Percentiles rank a stretch among this genome's conserved stretches.
Conservation (phyloP, 2,329 filamentous ascomycete species). For the Phaeosphaeriaceae sp. region DNA sequence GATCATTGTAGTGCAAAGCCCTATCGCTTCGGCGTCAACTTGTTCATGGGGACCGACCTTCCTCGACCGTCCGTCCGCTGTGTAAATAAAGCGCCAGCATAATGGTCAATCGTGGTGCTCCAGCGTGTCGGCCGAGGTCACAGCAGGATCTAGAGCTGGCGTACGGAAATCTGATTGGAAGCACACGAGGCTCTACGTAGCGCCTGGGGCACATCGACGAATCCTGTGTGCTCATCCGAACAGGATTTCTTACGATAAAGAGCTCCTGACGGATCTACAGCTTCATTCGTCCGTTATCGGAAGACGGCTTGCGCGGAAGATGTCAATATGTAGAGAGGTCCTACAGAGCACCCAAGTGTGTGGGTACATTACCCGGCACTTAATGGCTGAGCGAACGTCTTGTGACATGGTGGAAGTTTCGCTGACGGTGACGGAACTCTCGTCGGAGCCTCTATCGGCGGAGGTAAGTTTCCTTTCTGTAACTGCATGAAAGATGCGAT, state of each 20-base stretch:
- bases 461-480: background rate
- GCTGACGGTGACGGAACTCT: background rate
- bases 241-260: background rate
- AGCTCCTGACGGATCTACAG: background rate
- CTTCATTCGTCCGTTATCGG: too few relatives aligned
- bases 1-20: background rate
- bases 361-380: too few relatives aligned
- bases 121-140: background rate
- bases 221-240: background rate
- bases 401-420: background rate
- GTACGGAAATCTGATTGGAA: background rate
- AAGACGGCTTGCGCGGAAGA: background rate
- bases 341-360: background rate
- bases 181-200: background rate
- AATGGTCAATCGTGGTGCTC: background rate
- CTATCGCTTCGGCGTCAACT: background rate
- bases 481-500: background rate
- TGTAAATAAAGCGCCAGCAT: background rate
- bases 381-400: background rate
- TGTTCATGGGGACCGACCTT: background rate
- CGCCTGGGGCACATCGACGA: background rate
- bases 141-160: background rate
- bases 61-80: background rate
- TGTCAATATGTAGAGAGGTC: background rate
- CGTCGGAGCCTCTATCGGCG: background rate